Base-by-base conservation (phyloP, 495 filamentous ascomycete species). In the Daldinia grandis region DNA sequence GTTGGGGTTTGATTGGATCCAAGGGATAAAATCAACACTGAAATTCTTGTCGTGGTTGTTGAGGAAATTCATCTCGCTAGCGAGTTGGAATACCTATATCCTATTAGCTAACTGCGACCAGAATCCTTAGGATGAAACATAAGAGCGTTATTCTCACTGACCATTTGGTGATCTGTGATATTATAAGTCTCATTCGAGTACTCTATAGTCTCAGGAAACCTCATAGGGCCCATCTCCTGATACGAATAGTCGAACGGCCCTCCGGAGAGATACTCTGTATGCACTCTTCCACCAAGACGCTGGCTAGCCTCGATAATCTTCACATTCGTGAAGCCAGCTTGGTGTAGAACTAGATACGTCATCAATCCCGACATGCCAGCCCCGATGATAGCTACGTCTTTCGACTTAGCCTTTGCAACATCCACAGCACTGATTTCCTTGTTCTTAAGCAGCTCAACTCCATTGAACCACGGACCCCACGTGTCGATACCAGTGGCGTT, bases 151-250 rank as follows among this genome's bases (percentile, higher is more conserved):
- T 64, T 5, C 30, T 6, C 2, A 64, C 63, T 64, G n/a, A 64
- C 84, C 76, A 90, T 81, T 56, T 84, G 83, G 69, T 90, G 87
- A 69, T 89, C 87, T 31, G 79, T 78, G 57, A 87, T 85, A 55
- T 84, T 78, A 31, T 88, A 76, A 0, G 84, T 86, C 77, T 87
- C 82, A 60, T 88, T 89, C 9, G 75, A 83, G 28, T 81, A 81
- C 0, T 77, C 67, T 71, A 86, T 83, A 0, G 80, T 87, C 5
- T 84, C 81, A 33, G 89, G 82, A 61, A 82, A 92, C 4, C 90
- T 82, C 90, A 92, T 91, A 0, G 90, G 88, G 0, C 90, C 90
- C 90, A 92, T 92, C 73, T 92, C 90, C 69, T 92, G 89, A 62
- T 92, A 92, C 47, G 89, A 87, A 64, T 91, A 91, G 15, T 92